Base-by-base conservation (phyloP, 2,329 filamentous ascomycete genomes). In the Epicoccum sorghinum region DNA sequence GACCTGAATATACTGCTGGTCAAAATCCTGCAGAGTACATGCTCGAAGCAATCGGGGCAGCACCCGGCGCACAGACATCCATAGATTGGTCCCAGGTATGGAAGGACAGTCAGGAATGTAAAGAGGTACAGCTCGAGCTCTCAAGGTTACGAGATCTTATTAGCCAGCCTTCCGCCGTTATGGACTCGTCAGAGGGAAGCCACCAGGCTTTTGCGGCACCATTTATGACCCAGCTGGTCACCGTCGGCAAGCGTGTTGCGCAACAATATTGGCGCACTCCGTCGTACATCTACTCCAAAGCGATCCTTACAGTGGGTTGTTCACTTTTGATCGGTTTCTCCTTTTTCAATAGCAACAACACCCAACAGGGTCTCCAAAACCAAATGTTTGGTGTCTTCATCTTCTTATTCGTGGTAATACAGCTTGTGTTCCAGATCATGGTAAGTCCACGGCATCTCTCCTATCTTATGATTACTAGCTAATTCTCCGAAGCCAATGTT, bases 21-120 rank as follows among this genome's bases (percentile, higher is more conserved):
- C 86, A 87, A 24, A 95, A 95, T 73, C 89, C 89, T 0, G 89
- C 89, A 0, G 89, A 92, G 74, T 91, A 86, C 76, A 91, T 92
- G 85, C 80, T 91, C 9, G 77, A 78, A 50, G 70, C 78, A 24
- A 74, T 75, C 18, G 67, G 68, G 22, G 70, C 73, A 13, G 73
- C 57, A n/a, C 66, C 51, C 18, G 60, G 58, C 25, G 71, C 42
- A 57, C 63, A 47, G 47, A 66, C 55, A 7, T 59, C 53, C 13
- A 66, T 62, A 22, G 75, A 79, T 54, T 80, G 78, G 78, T 71
- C 72, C 38, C 56, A 71, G 7, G 71, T 75, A 3, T 80, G 78
- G 78, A 72, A 66, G 38, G 29, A 43, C 2, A 71, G 67, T 37
- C 30, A 58, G 3, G 59, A 68, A 30, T 56, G 57, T 24, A 32